These are phyloP conservation scores for Elaeagnus macrophylla DNA, from an alignment of 306 rosid species.

Conservation along the genomic window DNA sequence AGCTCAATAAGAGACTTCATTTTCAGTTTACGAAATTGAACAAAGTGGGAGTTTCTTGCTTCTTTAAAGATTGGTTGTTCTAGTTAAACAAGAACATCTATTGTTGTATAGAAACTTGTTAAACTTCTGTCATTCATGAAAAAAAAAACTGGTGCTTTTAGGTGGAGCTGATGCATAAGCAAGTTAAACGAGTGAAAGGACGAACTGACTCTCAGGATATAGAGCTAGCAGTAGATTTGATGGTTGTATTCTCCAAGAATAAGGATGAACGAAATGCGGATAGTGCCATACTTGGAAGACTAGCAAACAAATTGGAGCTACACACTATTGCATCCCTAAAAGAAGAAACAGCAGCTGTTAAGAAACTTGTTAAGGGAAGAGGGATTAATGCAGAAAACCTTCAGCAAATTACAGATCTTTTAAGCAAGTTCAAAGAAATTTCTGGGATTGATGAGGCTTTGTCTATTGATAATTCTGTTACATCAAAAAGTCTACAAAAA, in stretches of 20 bases:
- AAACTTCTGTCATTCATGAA: no score
- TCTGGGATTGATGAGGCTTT: constrained; percentile 48
- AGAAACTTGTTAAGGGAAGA: constrained; percentile 44
- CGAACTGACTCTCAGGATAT: constrained; percentile 81
- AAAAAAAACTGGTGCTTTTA: constrained; percentile 16
- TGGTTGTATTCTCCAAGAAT: constrained; percentile 56
- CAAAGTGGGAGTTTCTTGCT: no score
- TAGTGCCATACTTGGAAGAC: constrained; percentile 57
- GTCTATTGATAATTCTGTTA: constrained; percentile 36
- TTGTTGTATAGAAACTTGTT: no score
- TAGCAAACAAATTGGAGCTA: constrained; percentile 65
- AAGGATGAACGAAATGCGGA: constrained; percentile 54
- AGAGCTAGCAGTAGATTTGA: constrained; percentile 89
- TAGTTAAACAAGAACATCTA: no score
- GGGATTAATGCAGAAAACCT: constrained; percentile 44
- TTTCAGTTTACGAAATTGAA: no score
- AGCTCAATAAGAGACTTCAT: no score
- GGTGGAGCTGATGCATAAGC: constrained; percentile 75
- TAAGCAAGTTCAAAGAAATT: constrained; percentile 45
- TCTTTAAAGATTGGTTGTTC: no score
- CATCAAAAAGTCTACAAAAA: constrained; percentile 32
- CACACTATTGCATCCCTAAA: constrained; percentile 51
- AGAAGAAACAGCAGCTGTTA: constrained; percentile 52
- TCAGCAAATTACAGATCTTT: constrained; percentile 44
- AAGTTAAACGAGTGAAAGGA: constrained; percentile 60